These are phyloP conservation scores for Eucalyptus shirleyi DNA, from an alignment of 345 rosid species.

Conservation along the genomic window DNA sequence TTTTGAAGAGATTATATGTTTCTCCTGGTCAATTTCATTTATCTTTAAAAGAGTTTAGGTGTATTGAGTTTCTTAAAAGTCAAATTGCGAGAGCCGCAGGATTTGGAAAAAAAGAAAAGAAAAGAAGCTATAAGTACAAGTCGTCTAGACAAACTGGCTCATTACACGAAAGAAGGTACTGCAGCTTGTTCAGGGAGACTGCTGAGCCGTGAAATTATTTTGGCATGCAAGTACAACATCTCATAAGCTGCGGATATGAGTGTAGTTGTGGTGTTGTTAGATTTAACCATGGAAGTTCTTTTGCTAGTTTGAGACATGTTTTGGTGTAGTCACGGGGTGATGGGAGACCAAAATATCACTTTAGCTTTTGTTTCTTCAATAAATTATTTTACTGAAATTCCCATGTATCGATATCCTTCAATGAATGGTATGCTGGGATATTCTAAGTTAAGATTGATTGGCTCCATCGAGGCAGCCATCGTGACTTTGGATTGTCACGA, in stretches of 20 bases:
- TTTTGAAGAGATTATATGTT: no score
- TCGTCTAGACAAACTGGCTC: not conserved
- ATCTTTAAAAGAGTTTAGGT: no score
- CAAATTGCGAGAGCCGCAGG: no score
- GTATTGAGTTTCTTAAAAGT: no score
- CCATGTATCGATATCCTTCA: not conserved
- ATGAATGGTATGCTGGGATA: rapidly evolving
- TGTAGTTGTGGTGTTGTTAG: not conserved
- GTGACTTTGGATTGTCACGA: not conserved
- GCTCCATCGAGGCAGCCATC: not conserved
- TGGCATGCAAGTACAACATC: not conserved
- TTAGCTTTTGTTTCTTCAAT: not conserved
- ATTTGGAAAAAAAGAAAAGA: no score
- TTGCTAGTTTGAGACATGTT: not conserved
- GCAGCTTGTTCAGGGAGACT: not conserved
- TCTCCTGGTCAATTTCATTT: no score
- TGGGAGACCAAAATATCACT: not conserved
- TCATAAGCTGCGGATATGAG: not conserved
- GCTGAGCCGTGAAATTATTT: not conserved
- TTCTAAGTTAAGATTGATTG: no score
- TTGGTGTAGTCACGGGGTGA: not conserved
- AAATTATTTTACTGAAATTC: not conserved
- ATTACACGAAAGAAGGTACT: not conserved
- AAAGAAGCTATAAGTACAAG: not conserved
- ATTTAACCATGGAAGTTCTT: not conserved